Evolutionary conservation across 371 early-diverging fungal genomes (phyloP), one percentile per base, ranked within the genome.

Genomic region (Entomophthora muscae): DNA sequence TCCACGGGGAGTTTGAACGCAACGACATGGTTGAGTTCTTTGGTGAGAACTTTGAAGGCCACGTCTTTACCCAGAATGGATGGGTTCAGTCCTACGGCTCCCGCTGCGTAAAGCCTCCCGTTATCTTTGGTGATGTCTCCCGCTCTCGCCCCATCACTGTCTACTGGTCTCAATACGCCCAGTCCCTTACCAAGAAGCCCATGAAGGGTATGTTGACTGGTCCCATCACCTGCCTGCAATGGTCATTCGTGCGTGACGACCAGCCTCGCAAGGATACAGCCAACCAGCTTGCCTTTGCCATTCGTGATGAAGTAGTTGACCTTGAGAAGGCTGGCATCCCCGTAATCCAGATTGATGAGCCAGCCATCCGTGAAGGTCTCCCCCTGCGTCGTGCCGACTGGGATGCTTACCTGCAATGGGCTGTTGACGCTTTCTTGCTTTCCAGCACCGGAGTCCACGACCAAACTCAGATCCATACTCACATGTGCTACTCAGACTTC

Each of bases 191-290:
- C 71, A 68, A 66, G 63, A 83, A 83, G 74, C 91, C 91, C 63
- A 85, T 96, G 86, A 96, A 96, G 84, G 97, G 95, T 69, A 92
- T 93, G 93, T 80, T 91, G 70, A 91, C 92, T 52, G 93, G 93
- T 54, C 93, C 93, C 33, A 87, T 92, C 53, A 90, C 94, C 67
- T 91, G 93, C 76, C 83, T 94, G 73, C 87, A 90, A 76, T 95
- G 95, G 95, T 92, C 94, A 51, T 95, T 95, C 71, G 92, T 94
- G 61, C 92, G 97, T 76, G 90, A 95, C 69, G 97, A 96, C 76
- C 86, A 92, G 70, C 90, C 93, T 52, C 82, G 88, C 70, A 76
- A 78, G 33, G 79, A 80, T 53, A 86, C 94, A 63, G 84, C 93
- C 67, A 79, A 77, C 66, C 97, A 96, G 77, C 74, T 96, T 54